Evolutionary conservation across 305 asterid species (phyloP).

Genomic region (Rubia peregrina): DNA sequence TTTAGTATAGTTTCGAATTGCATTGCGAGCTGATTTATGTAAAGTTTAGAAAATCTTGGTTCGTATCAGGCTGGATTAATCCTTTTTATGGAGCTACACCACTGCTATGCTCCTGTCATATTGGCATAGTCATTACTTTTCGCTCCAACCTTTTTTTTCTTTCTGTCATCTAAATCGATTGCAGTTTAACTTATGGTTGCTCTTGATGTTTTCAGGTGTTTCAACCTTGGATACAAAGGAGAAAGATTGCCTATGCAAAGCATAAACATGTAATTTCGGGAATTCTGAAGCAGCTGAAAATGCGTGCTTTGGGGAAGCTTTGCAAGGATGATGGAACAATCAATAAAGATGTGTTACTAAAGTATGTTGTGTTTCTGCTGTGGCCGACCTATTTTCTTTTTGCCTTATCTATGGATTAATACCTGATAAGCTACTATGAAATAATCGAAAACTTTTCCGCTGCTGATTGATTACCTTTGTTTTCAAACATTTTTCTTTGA

Average conservation of each 20-base stretch:
- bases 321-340: slow-evolving; percentile 59
- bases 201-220: slow-evolving; percentile 47
- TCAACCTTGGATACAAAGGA: slow-evolving; percentile 84
- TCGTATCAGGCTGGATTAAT: not conserved
- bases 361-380: slow-evolving; percentile 32
- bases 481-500: not conserved
- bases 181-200: too few species aligned
- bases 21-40: not conserved
- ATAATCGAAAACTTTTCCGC: not conserved
- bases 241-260: slow-evolving; percentile 64
- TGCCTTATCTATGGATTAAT: not conserved
- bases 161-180: not conserved
- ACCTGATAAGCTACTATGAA: not conserved
- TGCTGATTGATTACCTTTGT: not conserved
- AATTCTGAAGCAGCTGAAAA: slow-evolving; percentile 58
- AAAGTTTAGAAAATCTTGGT: not conserved
- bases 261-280: slow-evolving; percentile 85
- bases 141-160: not conserved
- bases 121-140: not conserved
- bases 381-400: not conserved
- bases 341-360: slow-evolving; percentile 40
- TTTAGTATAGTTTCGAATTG: not conserved
- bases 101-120: not conserved
- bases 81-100: not conserved
- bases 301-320: slow-evolving; percentile 64